These are phyloP conservation scores for Adiantum capillusveneris DNA, from an alignment of 75 land plant species.

Conservation along the genomic window DNA sequence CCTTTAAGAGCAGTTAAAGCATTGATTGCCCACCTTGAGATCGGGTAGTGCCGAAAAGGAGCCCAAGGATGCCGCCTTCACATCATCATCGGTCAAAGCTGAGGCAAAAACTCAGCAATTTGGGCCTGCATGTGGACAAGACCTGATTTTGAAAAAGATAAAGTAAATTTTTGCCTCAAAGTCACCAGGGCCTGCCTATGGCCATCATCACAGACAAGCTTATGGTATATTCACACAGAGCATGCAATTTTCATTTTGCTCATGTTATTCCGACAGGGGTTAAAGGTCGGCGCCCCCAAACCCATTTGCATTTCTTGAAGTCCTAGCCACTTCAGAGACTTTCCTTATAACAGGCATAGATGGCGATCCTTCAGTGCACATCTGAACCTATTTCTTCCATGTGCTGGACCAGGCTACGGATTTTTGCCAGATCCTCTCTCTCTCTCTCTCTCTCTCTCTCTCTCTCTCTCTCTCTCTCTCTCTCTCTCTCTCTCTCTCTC, in stretches of 20 bases:
- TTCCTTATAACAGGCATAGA: too few species aligned
- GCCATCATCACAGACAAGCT: not conserved
- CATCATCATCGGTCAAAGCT: conserved; percentile 44
- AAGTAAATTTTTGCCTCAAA: too few species aligned
- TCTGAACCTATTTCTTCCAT: too few species aligned
- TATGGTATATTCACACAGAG: not conserved
- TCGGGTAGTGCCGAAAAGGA: conserved; percentile 76
- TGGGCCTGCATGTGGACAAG: conserved; percentile 35
- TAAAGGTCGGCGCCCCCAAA: not conserved
- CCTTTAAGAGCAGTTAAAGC: conserved; percentile 66
- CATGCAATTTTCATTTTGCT: not conserved
- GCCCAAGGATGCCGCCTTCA: conserved; percentile 53
- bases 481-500: too few species aligned
- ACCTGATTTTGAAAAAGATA: too few species aligned
- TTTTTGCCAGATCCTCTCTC: too few species aligned
- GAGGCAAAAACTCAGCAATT: conserved; percentile 57
- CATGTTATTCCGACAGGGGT: not conserved
- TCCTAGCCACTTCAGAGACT: too few species aligned
- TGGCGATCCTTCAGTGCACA: too few species aligned
- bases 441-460: too few species aligned
- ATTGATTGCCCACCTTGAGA: conserved; percentile 43
- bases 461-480: too few species aligned
- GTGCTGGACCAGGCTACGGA: too few species aligned
- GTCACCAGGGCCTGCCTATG: not conserved
- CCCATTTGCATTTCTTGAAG: too few species aligned